phyloP scores from a whole-genome alignment of 1,284 basidiomycete genomes.

The Ganoderma sp. region DNA sequence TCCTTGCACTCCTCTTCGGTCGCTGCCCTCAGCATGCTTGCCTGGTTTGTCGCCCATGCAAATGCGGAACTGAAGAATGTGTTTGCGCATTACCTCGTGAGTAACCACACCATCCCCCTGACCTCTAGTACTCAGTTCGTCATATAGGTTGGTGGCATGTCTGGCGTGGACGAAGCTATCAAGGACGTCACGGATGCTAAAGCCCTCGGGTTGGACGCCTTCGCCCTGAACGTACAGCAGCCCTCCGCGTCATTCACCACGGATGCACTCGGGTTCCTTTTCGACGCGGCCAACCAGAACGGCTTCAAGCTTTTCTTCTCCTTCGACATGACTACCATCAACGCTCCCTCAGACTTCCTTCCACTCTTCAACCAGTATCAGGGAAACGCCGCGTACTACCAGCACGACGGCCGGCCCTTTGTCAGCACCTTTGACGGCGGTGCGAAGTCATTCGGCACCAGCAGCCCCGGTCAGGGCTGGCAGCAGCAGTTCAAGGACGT shows the following conservation, averaged over 20 bases:
- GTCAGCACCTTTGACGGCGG: slow-evolving; percentile 30
- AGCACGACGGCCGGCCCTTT: slow-evolving; percentile 24
- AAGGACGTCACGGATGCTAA: slow-evolving; percentile 27
- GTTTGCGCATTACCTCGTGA: slow-evolving; percentile 26
- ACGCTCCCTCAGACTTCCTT: slow-evolving; percentile 24
- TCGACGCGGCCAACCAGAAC: slow-evolving; percentile 24
- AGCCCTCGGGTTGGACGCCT: slow-evolving; percentile 23
- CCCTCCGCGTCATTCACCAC: slow-evolving; percentile 14
- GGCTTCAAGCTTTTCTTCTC: slow-evolving; percentile 81
- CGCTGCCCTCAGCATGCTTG: slow-evolving; percentile 9
- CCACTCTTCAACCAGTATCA: slow-evolving; percentile 27
- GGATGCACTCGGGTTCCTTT: slow-evolving; percentile 20
- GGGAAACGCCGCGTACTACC: slow-evolving; percentile 25
- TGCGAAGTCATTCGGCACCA: slow-evolving; percentile 22
- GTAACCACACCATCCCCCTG: background rate
- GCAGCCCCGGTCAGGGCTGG: slow-evolving; percentile 26
- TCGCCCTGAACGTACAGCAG: slow-evolving; percentile 27
- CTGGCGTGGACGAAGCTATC: slow-evolving; percentile 19
- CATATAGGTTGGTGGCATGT: slow-evolving; percentile 23
- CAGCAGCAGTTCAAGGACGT: slow-evolving; percentile 25
- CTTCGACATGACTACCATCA: slow-evolving; percentile 67
- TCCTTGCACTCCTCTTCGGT: slow-evolving; percentile 5
- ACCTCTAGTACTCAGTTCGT: background rate
- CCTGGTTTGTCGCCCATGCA: slow-evolving; percentile 10
- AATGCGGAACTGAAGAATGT: slow-evolving; percentile 26